A percentile compares a stretch with the other conserved stretches of the same genome.
Conservation (phyloP, 371 early-diverging fungal genomes). For the Apophysomyces elegans region DNA sequence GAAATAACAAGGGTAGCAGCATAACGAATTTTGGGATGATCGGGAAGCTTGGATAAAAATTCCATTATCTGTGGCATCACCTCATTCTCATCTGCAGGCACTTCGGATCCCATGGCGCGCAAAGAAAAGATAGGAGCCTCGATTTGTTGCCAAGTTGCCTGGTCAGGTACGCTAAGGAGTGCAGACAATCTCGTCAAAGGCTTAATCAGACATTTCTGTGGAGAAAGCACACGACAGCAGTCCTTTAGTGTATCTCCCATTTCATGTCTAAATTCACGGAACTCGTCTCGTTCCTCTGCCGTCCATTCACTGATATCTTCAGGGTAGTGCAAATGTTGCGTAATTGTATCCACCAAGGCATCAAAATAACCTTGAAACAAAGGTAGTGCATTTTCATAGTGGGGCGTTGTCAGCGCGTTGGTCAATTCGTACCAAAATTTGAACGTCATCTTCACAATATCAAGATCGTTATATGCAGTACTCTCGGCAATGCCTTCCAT, state of each 20-base stretch:
- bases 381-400: constrained; percentile 49
- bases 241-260: constrained; percentile 98
- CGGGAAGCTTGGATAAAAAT: constrained; percentile 80
- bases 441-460: constrained; percentile 79
- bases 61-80: constrained; percentile 90
- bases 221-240: constrained; percentile 84
- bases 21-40: constrained; percentile 91
- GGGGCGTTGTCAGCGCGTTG: constrained; percentile 58
- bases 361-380: constrained; percentile 69
- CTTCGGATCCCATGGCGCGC: constrained; percentile 89
- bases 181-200: constrained; percentile 59
- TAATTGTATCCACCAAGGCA: constrained; percentile 78
- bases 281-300: constrained; percentile 90
- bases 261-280: constrained; percentile 91
- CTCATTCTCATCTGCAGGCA: constrained; percentile 69
- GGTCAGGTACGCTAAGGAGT: constrained; percentile 31
- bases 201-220: constrained; percentile 71
- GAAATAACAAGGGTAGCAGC: constrained; percentile 96
- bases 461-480: constrained; percentile 66
- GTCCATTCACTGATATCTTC: constrained; percentile 71
- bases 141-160: constrained; percentile 85
- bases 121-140: constrained; percentile 94
- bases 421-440: constrained; percentile 87
- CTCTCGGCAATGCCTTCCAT: constrained; percentile 79
- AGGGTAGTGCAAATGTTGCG: constrained; percentile 84